Evolutionary conservation across 768 basidiomycete species (phyloP).

Genomic region (Steccherinum ochraceum): DNA sequence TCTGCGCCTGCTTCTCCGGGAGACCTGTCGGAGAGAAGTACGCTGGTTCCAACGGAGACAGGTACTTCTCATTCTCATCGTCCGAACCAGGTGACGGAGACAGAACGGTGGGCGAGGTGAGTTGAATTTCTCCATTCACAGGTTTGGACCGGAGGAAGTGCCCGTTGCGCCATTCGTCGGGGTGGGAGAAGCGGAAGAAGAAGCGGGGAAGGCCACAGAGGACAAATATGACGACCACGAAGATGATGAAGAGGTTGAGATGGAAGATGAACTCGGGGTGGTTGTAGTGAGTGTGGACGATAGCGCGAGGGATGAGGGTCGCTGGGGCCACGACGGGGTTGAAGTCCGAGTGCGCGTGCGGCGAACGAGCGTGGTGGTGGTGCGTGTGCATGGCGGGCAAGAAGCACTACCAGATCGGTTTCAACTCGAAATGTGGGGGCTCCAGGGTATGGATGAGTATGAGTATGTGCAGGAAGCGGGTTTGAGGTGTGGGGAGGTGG

Average conservation of each 20-base stretch:
- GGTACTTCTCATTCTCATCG: background rate
- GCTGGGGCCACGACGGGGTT: background rate
- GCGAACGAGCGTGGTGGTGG: background rate
- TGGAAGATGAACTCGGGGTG: conserved; percentile 15
- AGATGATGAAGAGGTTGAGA: conserved; percentile 16
- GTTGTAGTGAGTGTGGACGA: conserved; percentile 5
- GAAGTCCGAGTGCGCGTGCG: background rate
- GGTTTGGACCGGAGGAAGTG: conserved; percentile 10
- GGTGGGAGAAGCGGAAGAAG: conserved; percentile 14
- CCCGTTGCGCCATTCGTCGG: conserved; percentile 11
- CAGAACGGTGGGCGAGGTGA: background rate
- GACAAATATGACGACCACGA: conserved; percentile 15
- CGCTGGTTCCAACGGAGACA: background rate
- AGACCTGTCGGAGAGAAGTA: background rate
- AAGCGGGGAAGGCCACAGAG: conserved; percentile 18
- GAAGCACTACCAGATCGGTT: too few relatives aligned
- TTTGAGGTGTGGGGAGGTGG: too few relatives aligned
- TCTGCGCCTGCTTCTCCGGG: background rate
- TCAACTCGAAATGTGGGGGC: too few relatives aligned
- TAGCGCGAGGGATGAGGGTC: background rate
- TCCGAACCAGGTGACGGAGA: background rate
- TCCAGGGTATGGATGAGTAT: too few relatives aligned
- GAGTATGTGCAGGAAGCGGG: too few relatives aligned
- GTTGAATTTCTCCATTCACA: background rate
- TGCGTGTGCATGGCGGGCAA: too few relatives aligned